phyloP scores from a whole-genome alignment of 257 asterid genomes.

The Osmanthus fragrans region DNA sequence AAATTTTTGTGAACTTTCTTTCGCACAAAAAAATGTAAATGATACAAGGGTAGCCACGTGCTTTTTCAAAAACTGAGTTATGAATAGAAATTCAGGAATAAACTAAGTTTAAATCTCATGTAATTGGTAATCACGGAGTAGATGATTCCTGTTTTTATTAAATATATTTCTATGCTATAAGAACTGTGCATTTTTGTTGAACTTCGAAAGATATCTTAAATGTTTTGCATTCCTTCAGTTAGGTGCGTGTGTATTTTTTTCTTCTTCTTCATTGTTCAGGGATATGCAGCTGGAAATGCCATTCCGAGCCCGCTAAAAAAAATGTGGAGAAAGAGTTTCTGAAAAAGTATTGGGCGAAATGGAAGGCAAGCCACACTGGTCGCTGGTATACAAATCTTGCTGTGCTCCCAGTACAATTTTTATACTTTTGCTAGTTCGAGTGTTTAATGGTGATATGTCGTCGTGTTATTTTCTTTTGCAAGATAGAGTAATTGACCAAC shows the following conservation, averaged over 20 bases:
- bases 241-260: background rate
- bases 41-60: background rate
- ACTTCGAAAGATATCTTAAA: background rate
- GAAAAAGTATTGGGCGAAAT: conserved; percentile 90
- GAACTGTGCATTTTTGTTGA: background rate
- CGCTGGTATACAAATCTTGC: conserved; percentile 60
- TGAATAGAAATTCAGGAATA: background rate
- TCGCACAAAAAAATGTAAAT: background rate
- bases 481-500: background rate
- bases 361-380: conserved; percentile 89
- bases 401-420: background rate
- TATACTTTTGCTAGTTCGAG: background rate
- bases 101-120: background rate
- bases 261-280: conserved; percentile 55
- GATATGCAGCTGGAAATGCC: conserved; percentile 93
- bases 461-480: background rate
- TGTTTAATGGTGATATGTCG: background rate
- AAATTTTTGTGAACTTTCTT: background rate
- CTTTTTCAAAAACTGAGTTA: background rate
- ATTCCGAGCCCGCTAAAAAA: conserved; percentile 89
- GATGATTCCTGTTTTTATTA: conserved; percentile 10
- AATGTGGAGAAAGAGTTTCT: conserved; percentile 90
- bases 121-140: background rate
- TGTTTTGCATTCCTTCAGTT: conserved; percentile 16
- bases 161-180: background rate